Conservation (phyloP, 345 rosid genomes). For the Rubroshorea leprosula region DNA sequence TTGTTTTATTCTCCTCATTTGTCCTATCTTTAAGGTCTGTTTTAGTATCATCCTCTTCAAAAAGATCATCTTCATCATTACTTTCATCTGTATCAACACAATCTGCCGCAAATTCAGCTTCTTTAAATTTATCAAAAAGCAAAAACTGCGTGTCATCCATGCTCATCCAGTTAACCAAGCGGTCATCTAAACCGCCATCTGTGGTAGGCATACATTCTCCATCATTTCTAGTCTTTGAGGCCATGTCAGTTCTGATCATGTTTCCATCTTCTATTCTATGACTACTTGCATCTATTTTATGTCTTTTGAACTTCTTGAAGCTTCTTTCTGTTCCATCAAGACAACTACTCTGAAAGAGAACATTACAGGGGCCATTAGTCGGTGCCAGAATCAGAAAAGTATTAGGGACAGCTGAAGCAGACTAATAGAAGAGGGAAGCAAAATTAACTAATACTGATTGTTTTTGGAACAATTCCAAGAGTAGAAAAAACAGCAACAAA, state of each 20-base stretch:
- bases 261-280: conserved; percentile 19
- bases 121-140: conserved; percentile 23
- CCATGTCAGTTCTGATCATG: conserved; percentile 11
- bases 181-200: conserved; percentile 15
- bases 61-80: conserved; percentile 25
- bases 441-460: too few relatives aligned
- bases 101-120: conserved; percentile 21
- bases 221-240: conserved; percentile 15
- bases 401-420: neutral
- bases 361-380: conserved; percentile 6
- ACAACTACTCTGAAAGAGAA: conserved; percentile 26
- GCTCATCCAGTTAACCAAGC: conserved; percentile 43
- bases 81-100: conserved; percentile 28
- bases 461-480: too few relatives aligned
- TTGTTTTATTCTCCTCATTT: conserved; percentile 12
- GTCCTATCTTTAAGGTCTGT: conserved; percentile 15
- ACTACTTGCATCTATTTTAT: conserved; percentile 14
- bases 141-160: conserved; percentile 26
- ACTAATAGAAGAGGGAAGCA: neutral
- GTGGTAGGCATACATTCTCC: neutral
- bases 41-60: conserved; percentile 20
- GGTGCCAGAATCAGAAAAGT: neutral
- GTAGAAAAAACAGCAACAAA: too few relatives aligned
- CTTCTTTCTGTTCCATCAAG: conserved; percentile 19
- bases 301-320: conserved; percentile 35